Evolutionary conservation across 106 monocot genomes (phyloP), one percentile per base, ranked within the genome.

Genomic region (Dendrobium chrysotoxum): DNA sequence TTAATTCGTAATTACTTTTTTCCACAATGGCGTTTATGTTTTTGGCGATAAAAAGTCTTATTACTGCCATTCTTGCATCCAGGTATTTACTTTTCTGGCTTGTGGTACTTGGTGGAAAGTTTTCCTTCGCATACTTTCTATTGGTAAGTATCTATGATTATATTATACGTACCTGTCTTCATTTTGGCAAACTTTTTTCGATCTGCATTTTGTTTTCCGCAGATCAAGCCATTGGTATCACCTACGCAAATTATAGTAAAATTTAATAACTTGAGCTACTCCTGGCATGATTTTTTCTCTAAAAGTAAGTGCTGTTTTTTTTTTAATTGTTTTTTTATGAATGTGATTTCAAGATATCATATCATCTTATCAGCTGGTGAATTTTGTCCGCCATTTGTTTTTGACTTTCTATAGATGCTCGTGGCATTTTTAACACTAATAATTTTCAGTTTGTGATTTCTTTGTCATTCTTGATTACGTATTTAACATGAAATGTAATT

Each of bases 81-180:
- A 97, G 96, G 77, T 97, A 97, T 78, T 78, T 85, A 53, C 45
- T 87, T 17, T 97, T 90, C 79, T 97, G 96, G 96, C 81, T 97
- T 31, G 82, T 89, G 39, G 84, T 97, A 35, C 89, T 97, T 75
- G 90, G 88, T 53, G 88, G 82, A 76, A 97, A 97, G 79, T 97
- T 97, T 81, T 81, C 90, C 53, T 97, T 94, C 76, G 89, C 96
- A 4, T 97, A 94, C 90, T 97, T 92, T 85, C 86, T 97, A 5
- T 92, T 90, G 94, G 96, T 64, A 88, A 88, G 81, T 79, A 12
- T 26, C n/a, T 78, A n/a, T 47, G 65, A 53, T 85, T 5, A 75
- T 9, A 25, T 53, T 40, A 20, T 38, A 53, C 57, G 70, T 5
- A 54, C 1, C 21, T 76, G 3, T 46, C 4, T 15, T 76, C 9